phyloP scores from a whole-genome alignment of 1,139 yeast genomes.

The Geotrichum restrictum region DNA sequence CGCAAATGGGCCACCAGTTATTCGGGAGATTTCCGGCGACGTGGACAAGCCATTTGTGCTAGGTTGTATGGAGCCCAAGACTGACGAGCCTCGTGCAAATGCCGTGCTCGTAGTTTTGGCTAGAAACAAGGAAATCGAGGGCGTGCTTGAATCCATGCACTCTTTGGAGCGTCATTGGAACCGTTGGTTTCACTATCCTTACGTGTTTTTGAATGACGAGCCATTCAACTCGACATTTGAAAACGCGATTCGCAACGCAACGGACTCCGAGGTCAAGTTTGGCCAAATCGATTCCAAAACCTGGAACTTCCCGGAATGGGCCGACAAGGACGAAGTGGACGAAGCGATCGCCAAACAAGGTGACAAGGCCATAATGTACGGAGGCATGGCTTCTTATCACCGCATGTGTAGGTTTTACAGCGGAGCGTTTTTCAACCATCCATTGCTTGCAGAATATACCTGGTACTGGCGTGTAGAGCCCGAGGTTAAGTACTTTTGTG shows the following conservation, averaged over 20 bases:
- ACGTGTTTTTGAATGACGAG: slow-evolving; percentile 79
- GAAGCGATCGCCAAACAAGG: slow-evolving; percentile 69
- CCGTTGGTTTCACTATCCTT: slow-evolving; percentile 86
- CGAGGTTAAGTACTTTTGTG: slow-evolving; percentile 82
- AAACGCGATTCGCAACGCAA: slow-evolving; percentile 45
- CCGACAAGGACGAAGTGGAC: slow-evolving; percentile 40
- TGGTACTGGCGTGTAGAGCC: slow-evolving; percentile 98
- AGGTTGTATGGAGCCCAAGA: slow-evolving; percentile 39
- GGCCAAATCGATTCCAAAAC: slow-evolving; percentile 51
- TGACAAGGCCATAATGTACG: slow-evolving; percentile 76
- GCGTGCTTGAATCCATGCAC: slow-evolving; percentile 62
- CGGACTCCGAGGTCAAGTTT: slow-evolving; percentile 60
- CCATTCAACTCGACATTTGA: slow-evolving; percentile 67
- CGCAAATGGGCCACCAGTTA: slow-evolving; percentile 10
- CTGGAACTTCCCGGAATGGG: slow-evolving; percentile 55
- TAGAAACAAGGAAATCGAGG: slow-evolving; percentile 66
- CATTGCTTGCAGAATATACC: slow-evolving; percentile 58
- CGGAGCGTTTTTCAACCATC: slow-evolving; percentile 71
- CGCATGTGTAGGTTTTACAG: slow-evolving; percentile 71
- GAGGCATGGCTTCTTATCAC: slow-evolving; percentile 68
- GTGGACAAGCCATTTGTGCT: slow-evolving; percentile 23
- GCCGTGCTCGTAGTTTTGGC: slow-evolving; percentile 82
- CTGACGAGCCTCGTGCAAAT: slow-evolving; percentile 47
- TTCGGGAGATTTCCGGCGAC: slow-evolving; percentile 19
- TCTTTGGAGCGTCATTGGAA: slow-evolving; percentile 82